Evolutionary conservation across 2,329 filamentous ascomycete genomes (phyloP), one percentile per base, ranked within the genome.

Genomic region (Diplodia seriata): DNA sequence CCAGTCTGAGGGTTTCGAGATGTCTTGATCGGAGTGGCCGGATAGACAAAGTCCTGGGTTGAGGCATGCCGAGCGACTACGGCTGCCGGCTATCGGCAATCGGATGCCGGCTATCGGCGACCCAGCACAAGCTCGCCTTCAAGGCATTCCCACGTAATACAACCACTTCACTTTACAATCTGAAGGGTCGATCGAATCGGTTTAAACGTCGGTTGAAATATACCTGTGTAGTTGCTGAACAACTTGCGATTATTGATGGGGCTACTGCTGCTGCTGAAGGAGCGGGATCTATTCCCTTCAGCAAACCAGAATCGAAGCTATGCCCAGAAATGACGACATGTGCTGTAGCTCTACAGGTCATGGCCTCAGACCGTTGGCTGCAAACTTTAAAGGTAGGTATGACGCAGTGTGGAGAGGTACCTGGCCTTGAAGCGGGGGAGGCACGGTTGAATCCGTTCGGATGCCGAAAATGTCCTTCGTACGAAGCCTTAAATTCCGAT

Each of bases 1-100:
- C 43, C 43, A 47, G 18, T 47, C 43, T 8, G 43, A 47, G 7
- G 14, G 38, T 15, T 18, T 18, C 38, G 18, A 18, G 14, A 6
- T 18, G 15, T 7, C 7, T n/a, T 4, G 43, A 43, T 7, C 15
- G 40, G 40, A 15, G 18, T 18, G 4, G 40, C 14, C 40, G 40
- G 14, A 43, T 5, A 18, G 40, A 7, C 14, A 8, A 33, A 31
- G 31, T 55, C 5, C 26, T 55, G 29, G 26, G 26, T 7, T 36
- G 23, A 33, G 54, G 54, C 9, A 29, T 47, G 11, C 20, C 11
- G 26, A 43, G 40, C 11, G 14, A 14, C 40, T 47, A 9, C 26
- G 59, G 59, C 31, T 38, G 36, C 18, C 57, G 57, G 57, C 43
- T 23, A 63, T 47, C 26, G 26, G 26, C 26, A 20, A 61, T 33